phyloP scores from a whole-genome alignment of 2,329 filamentous ascomycete genomes.

The Dichotomopilus funicola region DNA sequence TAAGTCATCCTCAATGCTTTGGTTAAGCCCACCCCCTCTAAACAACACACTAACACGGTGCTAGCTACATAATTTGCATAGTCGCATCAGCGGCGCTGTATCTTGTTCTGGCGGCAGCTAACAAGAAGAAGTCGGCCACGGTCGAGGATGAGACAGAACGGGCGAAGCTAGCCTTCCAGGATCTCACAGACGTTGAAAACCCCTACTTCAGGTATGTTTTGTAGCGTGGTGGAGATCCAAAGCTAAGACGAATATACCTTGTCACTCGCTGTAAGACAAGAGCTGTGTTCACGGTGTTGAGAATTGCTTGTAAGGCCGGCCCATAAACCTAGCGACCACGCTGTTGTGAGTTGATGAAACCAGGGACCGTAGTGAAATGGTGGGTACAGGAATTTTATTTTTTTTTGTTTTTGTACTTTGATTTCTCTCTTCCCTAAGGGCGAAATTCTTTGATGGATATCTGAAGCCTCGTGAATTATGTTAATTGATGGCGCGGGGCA shows the following conservation, averaged over 20 bases:
- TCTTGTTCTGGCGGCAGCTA: slow-evolving; percentile 52
- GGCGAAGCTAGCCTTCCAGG: slow-evolving; percentile 59
- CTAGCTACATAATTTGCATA: slow-evolving; percentile 63
- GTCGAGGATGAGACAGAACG: slow-evolving; percentile 53
- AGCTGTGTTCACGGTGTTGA: neutral
- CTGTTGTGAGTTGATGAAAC: too few species aligned
- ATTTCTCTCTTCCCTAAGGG: too few species aligned
- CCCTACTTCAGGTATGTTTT: slow-evolving; percentile 54
- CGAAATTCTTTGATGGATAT: too few species aligned
- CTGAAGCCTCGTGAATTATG: too few species aligned
- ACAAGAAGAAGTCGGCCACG: slow-evolving; percentile 43
- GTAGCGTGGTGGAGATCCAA: neutral
- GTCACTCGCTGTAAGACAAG: neutral
- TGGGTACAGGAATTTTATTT: too few species aligned
- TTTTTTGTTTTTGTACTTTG: too few species aligned
- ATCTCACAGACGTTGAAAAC: slow-evolving; percentile 64
- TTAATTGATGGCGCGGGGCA: too few species aligned
- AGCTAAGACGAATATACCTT: neutral
- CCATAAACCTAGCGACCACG: too few species aligned
- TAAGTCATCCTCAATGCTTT: slow-evolving; percentile 24
- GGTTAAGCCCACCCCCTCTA: neutral
- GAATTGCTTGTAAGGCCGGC: neutral
- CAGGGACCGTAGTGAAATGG: too few species aligned
- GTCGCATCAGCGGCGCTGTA: slow-evolving; percentile 50
- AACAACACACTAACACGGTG: slow-evolving; percentile 10